phyloP scores from a whole-genome alignment of 805 yeast species.

The Nakazawaea sp. region DNA sequence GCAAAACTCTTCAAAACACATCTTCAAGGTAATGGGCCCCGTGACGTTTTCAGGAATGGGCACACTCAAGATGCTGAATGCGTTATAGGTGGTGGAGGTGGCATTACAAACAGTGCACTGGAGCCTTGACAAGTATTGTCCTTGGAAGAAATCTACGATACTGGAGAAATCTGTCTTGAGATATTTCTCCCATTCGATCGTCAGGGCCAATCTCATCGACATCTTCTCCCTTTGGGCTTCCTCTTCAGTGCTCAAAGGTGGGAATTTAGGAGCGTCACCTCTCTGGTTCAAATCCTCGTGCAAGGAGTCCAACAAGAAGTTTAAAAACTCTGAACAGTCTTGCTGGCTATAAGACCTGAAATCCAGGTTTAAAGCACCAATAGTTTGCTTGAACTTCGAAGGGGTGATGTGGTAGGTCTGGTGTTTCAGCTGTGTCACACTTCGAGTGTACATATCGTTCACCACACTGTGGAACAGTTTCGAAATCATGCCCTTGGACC shows the following conservation, averaged over 20 bases:
- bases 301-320: constrained; percentile 64
- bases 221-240: constrained; percentile 66
- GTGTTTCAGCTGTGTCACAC: constrained; percentile 13
- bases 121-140: constrained; percentile 78
- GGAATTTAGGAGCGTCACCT: constrained; percentile 46
- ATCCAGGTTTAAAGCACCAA: constrained; percentile 60
- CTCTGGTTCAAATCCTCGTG: constrained; percentile 78
- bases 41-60: constrained; percentile 56
- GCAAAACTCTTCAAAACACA: constrained; percentile 74
- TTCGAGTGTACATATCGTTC: constrained; percentile 41
- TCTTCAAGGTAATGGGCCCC: constrained; percentile 34
- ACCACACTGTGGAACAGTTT: constrained; percentile 58
- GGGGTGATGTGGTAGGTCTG: constrained; percentile 44
- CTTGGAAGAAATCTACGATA: constrained; percentile 78
- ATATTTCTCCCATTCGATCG: constrained; percentile 90
- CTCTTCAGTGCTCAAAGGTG: constrained; percentile 63
- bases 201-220: constrained; percentile 74
- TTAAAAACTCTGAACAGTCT: constrained; percentile 79
- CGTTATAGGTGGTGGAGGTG: constrained; percentile 81
- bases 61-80: constrained; percentile 71
- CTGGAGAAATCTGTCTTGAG: constrained; percentile 71
- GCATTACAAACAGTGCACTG: constrained; percentile 64
- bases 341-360: constrained; percentile 72
- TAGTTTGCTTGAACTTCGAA: constrained; percentile 51
- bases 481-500: constrained; percentile 76